phyloP scores from a whole-genome alignment of 148 eudicot species.

The Chenopodium quinoa region DNA sequence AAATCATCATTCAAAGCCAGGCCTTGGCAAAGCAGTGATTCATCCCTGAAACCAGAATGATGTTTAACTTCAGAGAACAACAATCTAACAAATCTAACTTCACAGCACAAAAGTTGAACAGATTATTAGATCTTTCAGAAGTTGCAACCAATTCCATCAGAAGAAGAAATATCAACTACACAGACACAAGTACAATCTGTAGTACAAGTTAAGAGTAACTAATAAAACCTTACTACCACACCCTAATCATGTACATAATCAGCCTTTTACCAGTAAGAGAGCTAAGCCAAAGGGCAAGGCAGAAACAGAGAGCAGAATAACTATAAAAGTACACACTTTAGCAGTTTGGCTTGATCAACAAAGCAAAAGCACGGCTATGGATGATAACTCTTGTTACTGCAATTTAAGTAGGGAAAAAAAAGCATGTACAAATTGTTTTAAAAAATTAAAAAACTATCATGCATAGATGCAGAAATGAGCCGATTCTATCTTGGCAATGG shows the following conservation, averaged over 20 bases:
- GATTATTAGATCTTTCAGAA: background rate
- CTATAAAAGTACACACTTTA: background rate
- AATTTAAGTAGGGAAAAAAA: too few relatives aligned
- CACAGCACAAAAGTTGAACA: background rate
- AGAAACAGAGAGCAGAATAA: background rate
- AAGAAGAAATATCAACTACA: background rate
- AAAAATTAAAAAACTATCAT: background rate
- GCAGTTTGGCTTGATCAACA: background rate
- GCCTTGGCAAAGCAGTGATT: constrained; percentile 87
- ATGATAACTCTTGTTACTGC: too few relatives aligned
- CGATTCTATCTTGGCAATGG: background rate
- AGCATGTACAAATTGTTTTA: too few relatives aligned
- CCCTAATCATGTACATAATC: background rate
- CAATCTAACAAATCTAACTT: background rate
- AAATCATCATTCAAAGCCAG: constrained; percentile 87
- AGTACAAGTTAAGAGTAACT: background rate
- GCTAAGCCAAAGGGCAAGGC: background rate
- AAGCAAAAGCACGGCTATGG: background rate
- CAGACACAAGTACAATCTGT: background rate
- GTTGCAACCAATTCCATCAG: background rate
- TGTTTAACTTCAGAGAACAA: constrained; percentile 8
- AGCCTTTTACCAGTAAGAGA: background rate
- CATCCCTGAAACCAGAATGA: constrained; percentile 60
- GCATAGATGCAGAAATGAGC: background rate
- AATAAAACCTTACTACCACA: background rate